These are phyloP conservation scores for Trametes coccinea DNA, from an alignment of 768 basidiomycete genomes.

Conservation along the genomic window DNA sequence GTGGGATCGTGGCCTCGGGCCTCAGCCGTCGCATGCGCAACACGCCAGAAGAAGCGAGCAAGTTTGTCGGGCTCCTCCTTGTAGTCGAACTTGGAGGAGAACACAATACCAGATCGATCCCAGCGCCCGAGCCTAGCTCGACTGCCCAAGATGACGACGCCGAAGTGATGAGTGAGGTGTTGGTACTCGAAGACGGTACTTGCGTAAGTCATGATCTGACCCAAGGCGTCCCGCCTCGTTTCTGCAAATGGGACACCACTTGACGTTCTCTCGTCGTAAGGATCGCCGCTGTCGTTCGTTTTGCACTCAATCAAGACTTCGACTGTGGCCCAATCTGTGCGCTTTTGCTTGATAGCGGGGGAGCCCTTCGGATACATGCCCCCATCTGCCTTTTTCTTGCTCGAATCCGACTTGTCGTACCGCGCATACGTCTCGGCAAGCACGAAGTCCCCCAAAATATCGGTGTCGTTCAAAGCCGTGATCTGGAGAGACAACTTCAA, in stretches of 20 bases:
- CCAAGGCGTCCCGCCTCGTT: not conserved
- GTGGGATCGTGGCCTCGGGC: constrained; percentile 1
- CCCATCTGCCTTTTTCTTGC: not conserved
- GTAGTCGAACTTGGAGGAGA: constrained; percentile 8
- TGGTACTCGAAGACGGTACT: not conserved
- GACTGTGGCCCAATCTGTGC: not conserved
- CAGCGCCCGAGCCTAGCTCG: not conserved
- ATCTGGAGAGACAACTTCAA: not conserved
- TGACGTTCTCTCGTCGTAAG: not conserved
- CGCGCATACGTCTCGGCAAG: not conserved
- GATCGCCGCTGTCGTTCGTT: not conserved
- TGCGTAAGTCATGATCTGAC: not conserved
- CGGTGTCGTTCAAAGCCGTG: not conserved
- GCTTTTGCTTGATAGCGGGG: not conserved
- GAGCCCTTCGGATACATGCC: not conserved
- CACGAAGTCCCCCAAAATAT: not conserved
- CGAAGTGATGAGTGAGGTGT: constrained; percentile 7
- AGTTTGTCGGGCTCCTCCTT: not conserved
- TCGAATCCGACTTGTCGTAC: too few species aligned
- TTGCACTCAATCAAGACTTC: not conserved
- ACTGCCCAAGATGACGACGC: not conserved
- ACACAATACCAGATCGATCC: constrained; percentile 1
- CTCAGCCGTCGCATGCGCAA: not conserved
- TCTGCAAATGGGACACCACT: not conserved
- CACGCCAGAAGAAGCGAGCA: constrained; percentile 5